Conservation (phyloP, 2,329 filamentous ascomycete genomes). For the Chaetomium sp. region DNA sequence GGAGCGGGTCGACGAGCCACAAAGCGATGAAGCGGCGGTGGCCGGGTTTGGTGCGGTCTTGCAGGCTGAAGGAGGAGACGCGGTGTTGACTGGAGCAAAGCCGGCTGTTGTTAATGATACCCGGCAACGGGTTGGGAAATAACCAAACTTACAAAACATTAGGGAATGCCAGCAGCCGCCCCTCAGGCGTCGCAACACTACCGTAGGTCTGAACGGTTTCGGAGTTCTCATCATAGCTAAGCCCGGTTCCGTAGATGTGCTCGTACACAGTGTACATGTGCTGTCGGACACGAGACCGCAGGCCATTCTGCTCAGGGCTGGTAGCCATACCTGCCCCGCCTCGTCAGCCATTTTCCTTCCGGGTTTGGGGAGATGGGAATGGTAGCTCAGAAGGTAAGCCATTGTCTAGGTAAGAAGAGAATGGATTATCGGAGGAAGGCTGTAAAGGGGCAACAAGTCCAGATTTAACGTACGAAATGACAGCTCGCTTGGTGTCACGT, state of each 20-base stretch:
- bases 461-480: constrained; percentile 42
- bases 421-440: no score
- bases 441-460: no score
- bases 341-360: no score
- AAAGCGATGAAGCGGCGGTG: constrained; percentile 60
- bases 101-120: background rate
- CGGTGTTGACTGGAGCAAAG: constrained; percentile 47
- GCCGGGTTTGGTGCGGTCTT: constrained; percentile 53
- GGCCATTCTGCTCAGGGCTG: constrained; percentile 22
- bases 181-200: constrained; percentile 44
- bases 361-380: no score
- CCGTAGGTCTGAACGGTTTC: constrained; percentile 47
- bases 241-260: constrained; percentile 29
- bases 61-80: constrained; percentile 53
- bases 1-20: constrained; percentile 60
- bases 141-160: constrained; percentile 35
- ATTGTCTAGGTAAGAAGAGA: no score
- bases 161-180: constrained; percentile 50
- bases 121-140: no score
- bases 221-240: constrained; percentile 1
- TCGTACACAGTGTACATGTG: constrained; percentile 26
- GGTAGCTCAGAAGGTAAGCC: no score
- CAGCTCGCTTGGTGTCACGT: constrained; percentile 50
- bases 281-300: constrained; percentile 22
- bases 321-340: constrained; percentile 33